Evolutionary conservation across 2,329 filamentous ascomycete species (phyloP).

Genomic region (Malbranchea cinnamomea): DNA sequence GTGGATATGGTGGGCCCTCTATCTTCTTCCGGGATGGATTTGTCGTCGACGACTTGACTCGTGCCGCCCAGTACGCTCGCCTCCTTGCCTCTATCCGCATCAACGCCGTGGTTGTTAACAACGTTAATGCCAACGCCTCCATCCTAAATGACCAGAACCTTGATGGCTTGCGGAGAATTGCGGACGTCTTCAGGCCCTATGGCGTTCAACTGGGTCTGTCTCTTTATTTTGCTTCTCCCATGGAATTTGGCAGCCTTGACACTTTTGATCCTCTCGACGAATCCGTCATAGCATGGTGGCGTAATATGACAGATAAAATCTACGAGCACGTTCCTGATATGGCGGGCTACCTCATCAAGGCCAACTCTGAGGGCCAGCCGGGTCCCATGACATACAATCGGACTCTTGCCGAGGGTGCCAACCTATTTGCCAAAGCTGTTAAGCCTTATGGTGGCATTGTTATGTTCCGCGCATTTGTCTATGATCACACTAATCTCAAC

Average conservation of each 20-base stretch:
- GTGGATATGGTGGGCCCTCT: conserved; percentile 52
- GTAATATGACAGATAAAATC: conserved; percentile 41
- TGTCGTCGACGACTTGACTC: conserved; percentile 43
- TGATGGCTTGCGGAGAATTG: conserved; percentile 45
- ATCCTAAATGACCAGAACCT: conserved; percentile 44
- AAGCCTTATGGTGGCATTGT: conserved; percentile 46
- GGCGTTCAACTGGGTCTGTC: conserved; percentile 52
- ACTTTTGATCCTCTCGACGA: conserved; percentile 53
- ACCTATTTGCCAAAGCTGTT: conserved; percentile 48
- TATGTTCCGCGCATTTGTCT: conserved; percentile 60
- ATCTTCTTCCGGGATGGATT: conserved; percentile 50
- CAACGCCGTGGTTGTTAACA: conserved; percentile 55
- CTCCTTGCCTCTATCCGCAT: conserved; percentile 51
- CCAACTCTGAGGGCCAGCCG: conserved; percentile 57
- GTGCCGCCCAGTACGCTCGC: conserved; percentile 48
- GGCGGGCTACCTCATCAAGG: conserved; percentile 55
- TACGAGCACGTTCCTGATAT: conserved; percentile 51
- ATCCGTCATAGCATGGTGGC: conserved; percentile 48
- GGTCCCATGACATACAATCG: conserved; percentile 56
- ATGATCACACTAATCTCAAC: conserved; percentile 41
- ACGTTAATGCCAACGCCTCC: conserved; percentile 53
- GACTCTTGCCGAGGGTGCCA: conserved; percentile 52
- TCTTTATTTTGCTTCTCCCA: conserved; percentile 53
- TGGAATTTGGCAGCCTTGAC: conserved; percentile 37
- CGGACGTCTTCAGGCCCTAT: conserved; percentile 51